Base-by-base conservation (phyloP, 1,284 basidiomycete genomes). In the Ustilago sp. region DNA sequence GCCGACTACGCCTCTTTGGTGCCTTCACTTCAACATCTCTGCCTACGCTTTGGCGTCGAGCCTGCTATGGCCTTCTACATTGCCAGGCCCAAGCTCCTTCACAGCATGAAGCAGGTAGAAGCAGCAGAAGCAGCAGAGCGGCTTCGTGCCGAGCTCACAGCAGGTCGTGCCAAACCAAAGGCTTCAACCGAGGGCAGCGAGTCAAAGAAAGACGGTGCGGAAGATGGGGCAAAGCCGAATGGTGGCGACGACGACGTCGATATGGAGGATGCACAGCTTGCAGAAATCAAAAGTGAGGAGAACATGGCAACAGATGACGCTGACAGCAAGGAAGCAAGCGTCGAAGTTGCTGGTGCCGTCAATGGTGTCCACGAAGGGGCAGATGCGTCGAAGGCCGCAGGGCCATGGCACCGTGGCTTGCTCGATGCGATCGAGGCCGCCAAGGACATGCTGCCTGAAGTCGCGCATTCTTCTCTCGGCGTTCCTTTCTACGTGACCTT, bases 41-140 rank as follows among this genome's bases (percentile, higher is more conserved):
- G 71, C 41, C 41, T 63, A 1, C 79, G 84, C 51, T 86, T 85
- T 59, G 80, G 78, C 17, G 70, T 86, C 51, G 79, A 82, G 39
- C 81, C 83, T 9, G 68, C 80, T 17, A 79, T 84, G 43, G 84
- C 81, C 4, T 85, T 84, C 61, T 83, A 84, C 61, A 77, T 85
- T 43, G 68, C 70, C 8, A 57, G 84, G 19, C 83, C 83, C 23
- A 80, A 78, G 57, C 69, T 84, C 4, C 68, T 74, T 6, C 68
- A 77, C 59, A 74, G 68, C 60, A 78, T 74, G 68, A 74, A 64
- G 63, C 76, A 72, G 66, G 52, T 68, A 54, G 73, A 79, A 45
- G 72, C 69, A 15, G 63, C 66, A 31, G 75, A 80, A 35, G 72
- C 78, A 4, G 76, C 74, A 43, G 65, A 76, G 34, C 64, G 61